Base-by-base conservation (phyloP, 345 rosid genomes). In the Salix purpurea region DNA sequence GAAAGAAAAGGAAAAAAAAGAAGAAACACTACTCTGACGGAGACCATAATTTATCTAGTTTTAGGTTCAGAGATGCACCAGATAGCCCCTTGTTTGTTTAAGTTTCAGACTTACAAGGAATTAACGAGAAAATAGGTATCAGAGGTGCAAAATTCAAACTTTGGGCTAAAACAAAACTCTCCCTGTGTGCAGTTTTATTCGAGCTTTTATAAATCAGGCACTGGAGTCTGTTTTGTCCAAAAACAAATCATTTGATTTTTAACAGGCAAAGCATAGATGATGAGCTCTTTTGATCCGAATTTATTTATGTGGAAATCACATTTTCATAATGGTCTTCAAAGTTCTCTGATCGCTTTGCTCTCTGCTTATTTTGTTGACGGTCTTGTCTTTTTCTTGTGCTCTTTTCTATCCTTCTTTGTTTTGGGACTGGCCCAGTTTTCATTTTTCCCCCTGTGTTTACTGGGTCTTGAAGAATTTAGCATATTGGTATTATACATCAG, bases 261-360 rank as follows among this genome's bases (percentile, higher is more conserved):
- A 32, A 19, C 67, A 65, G 26, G 66, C 83, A 76, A 65, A 61
- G 86, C 80, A 39, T 71, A 82, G 7, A 76, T 83, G 88, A 83
- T 71, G 88, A 80, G 74, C 50, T 61, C 52, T 50, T 74, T 24
- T 40, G 26, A 28, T 67, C 84, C 67, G 84, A 83, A 85, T 40
- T 72, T 68, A 46, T 26, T 65, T 13, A 71, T 85, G 86, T 85
- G 66, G 84, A 85, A 34, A 82, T 64, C n/a, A 42, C 23, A 16
- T 58, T 74, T 3, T 71, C 67, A 44, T 40, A 82, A 24, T 68
- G 70, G 77, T 74, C 88, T 85, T 83, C 84, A 80, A 85, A 83
- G 84, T 83, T 85, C 88, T 85, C 85, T 85, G 88, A 85, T 85
- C 69, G 69, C 79, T 70, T 77, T 70, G 62, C 76, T 76, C 21